Conservation (phyloP, 2,329 filamentous ascomycete genomes). For the Penicillium hesseltinei region DNA sequence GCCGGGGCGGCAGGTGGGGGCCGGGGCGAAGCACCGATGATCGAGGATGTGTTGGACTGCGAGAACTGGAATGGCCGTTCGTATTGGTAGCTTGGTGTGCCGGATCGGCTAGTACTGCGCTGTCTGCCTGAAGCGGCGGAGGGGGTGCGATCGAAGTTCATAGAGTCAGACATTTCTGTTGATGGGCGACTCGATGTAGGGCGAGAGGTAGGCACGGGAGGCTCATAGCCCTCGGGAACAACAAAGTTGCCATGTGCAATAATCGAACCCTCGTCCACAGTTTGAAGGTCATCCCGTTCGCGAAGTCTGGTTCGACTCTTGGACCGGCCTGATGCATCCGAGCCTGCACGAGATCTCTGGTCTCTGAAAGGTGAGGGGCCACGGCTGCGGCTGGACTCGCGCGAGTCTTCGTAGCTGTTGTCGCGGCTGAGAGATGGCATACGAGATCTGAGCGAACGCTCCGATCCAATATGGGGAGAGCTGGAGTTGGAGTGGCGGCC, state of each 20-base stretch:
- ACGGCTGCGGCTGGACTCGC: constrained; percentile 38
- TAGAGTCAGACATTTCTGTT: constrained; percentile 31
- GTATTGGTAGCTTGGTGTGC: constrained; percentile 34
- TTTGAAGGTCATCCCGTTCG: constrained; percentile 55
- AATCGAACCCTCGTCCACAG: constrained; percentile 49
- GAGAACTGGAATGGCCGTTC: constrained; percentile 35
- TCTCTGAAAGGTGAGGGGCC: constrained; percentile 39
- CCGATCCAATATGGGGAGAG: constrained; percentile 36
- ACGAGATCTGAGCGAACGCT: constrained; percentile 30
- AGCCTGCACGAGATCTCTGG: constrained; percentile 55
- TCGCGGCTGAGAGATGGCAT: constrained; percentile 28
- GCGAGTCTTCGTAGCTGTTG: constrained; percentile 36
- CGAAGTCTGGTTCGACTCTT: constrained; percentile 53
- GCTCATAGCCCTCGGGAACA: constrained; percentile 26
- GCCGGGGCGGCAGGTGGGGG: constrained; percentile 46
- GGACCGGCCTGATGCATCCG: constrained; percentile 54
- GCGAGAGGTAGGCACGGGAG: constrained; percentile 27
- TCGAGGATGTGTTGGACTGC: constrained; percentile 27
- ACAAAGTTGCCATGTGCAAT: constrained; percentile 29
- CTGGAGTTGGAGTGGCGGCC: constrained; percentile 40
- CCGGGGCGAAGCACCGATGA: constrained; percentile 43
- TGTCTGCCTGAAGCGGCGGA: constrained; percentile 42
- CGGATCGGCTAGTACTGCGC: constrained; percentile 40
- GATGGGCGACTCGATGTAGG: constrained; percentile 41
- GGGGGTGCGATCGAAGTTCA: constrained; percentile 35